These are phyloP conservation scores for Torrubiella hemipterigena DNA, from an alignment of 2,329 filamentous ascomycete species.

Conservation along the genomic window DNA sequence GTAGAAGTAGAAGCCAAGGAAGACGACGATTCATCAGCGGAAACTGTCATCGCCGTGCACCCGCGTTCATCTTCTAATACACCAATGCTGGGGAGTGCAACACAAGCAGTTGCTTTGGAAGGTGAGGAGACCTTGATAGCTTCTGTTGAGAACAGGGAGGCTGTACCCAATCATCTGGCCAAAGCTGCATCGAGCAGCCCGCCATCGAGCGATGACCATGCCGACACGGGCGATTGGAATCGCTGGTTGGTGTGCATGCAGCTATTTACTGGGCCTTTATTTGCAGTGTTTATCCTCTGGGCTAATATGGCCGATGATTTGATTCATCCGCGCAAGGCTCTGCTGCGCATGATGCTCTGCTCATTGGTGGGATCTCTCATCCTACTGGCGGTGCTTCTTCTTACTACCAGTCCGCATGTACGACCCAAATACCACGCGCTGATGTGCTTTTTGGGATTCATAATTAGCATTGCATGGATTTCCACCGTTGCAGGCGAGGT, in stretches of 20 bases:
- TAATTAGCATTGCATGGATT: constrained; percentile 91
- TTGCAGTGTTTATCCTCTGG: constrained; percentile 68
- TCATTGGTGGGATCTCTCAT: constrained; percentile 59
- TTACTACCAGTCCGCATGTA: constrained; percentile 54
- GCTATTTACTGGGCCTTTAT: constrained; percentile 75
- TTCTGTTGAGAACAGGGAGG: not conserved
- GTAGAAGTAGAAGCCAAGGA: constrained; percentile 60
- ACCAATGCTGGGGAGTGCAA: constrained; percentile 10
- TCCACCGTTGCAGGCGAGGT: constrained; percentile 92
- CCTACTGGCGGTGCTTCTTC: constrained; percentile 52
- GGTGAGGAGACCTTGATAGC: constrained; percentile 10
- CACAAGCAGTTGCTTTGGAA: constrained; percentile 9
- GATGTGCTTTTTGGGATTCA: constrained; percentile 80
- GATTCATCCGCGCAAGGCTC: constrained; percentile 33
- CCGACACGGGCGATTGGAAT: constrained; percentile 59
- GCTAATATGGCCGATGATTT: constrained; percentile 51
- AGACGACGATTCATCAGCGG: too few species aligned
- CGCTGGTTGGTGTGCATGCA: constrained; percentile 83
- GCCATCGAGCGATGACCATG: constrained; percentile 19
- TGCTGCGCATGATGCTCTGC: constrained; percentile 47
- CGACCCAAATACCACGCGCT: constrained; percentile 64
- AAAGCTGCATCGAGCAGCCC: constrained; percentile 19
- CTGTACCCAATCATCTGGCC: too few species aligned
- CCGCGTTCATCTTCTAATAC: not conserved
- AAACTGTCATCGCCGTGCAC: constrained; percentile 10